Evolutionary conservation across 257 asterid species (phyloP), one percentile per base, ranked within the genome.

Genomic region (Prunella vulgaris): DNA sequence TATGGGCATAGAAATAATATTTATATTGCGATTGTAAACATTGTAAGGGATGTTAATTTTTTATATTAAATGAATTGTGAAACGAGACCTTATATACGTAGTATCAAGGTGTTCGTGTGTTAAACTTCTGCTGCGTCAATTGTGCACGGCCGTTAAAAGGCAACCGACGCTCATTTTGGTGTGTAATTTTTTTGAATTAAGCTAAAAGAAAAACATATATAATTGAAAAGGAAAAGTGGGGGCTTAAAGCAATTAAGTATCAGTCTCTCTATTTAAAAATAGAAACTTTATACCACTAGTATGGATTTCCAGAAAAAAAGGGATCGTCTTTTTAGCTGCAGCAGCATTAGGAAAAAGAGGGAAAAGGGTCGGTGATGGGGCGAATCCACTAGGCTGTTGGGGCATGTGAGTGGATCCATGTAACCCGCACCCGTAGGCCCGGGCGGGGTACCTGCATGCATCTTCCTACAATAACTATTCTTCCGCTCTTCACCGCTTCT

Each of bases 371-470:
- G 77, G 84, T 42, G 40, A 1, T 4, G 32, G 5, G 46, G 40
- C 3, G 30, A 18, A 44, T 2, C 24, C 64, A 52, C 25, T 13
- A 22, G 61, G 54, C 54, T 46, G 69, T 46, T 64, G 1, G 40
- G 40, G 49, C 75, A 73, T 56, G 82, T 69, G 24, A 72, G 53
- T 46, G 21, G 53, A 46, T 46, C 8, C 3, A 15, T 46, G 53
- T 49, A 66, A 17, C 70, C 77, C 83, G 79, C 68, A 53, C 13
- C 56, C 38, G 59, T 27, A 60, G 80, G 69, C 6, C 65, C 68
- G 61, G 25, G 49, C 68, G 61, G 25, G 49, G 74, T 62, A 27
- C 66, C 64, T 9, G 53, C 14, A 70, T 9, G 53, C 14, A 70
- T 59, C 71, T 53, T 12, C 57, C 46, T 57, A 69, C 82, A 42